These are phyloP conservation scores for Eucalyptus curtisii DNA, from an alignment of 345 rosid species.

Conservation along the genomic window DNA sequence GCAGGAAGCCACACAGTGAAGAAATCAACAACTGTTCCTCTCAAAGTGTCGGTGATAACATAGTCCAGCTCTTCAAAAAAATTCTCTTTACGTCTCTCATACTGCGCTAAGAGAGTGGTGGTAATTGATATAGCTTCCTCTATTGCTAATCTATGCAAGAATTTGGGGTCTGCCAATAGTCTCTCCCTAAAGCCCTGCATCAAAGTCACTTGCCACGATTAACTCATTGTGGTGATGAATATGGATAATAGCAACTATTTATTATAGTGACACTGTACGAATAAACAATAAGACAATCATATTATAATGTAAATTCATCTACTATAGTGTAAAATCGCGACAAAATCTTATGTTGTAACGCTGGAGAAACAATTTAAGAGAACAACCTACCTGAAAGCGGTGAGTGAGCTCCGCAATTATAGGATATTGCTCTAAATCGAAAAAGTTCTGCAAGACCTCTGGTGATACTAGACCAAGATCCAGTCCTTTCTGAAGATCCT, in stretches of 20 bases:
- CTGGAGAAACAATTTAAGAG: not conserved
- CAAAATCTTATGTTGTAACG: not conserved
- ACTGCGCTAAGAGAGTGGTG: constrained; percentile 87
- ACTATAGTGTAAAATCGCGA: not conserved
- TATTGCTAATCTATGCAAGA: constrained; percentile 80
- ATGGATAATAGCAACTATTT: not conserved
- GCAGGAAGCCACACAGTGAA: constrained; percentile 96
- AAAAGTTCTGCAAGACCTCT: constrained; percentile 86
- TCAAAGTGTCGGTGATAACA: constrained; percentile 75
- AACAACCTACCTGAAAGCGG: constrained; percentile 59
- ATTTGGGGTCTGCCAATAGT: constrained; percentile 83
- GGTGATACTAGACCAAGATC: constrained; percentile 95
- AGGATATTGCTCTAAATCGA: constrained; percentile 82
- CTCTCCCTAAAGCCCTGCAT: constrained; percentile 94
- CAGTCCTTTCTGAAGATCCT: constrained; percentile 94
- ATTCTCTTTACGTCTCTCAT: constrained; percentile 75
- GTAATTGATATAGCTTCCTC: constrained; percentile 89
- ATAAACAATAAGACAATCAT: not conserved
- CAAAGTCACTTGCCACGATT: constrained; percentile 5
- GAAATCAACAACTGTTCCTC: constrained; percentile 79
- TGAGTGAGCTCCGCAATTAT: constrained; percentile 70
- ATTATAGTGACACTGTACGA: not conserved
- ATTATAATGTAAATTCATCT: not conserved
- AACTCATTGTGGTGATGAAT: not conserved
- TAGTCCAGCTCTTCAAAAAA: constrained; percentile 91